Conservation (phyloP, 2,329 filamentous ascomycete genomes). For the Pestalotiopsis fici region DNA sequence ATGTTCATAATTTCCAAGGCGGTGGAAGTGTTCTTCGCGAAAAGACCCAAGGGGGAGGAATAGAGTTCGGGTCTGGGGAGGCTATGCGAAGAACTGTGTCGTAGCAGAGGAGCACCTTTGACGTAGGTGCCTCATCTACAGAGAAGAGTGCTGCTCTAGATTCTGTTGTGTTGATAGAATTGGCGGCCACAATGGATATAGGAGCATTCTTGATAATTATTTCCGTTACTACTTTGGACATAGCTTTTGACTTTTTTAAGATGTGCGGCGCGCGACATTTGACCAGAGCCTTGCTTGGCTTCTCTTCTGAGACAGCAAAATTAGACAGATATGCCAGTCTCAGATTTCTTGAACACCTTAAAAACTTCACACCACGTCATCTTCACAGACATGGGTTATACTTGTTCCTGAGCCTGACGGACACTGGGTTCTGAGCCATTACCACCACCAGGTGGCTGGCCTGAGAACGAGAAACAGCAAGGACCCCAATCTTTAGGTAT, state of each 20-base stretch:
- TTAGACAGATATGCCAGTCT: no score
- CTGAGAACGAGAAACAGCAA: no score
- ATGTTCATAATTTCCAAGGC: constrained; percentile 5
- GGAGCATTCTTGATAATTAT: background rate
- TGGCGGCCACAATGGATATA: background rate
- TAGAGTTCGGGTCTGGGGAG: background rate
- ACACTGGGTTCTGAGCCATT: no score
- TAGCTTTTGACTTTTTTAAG: background rate
- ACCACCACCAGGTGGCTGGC: no score
- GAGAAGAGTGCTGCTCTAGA: background rate
- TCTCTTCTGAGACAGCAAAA: no score
- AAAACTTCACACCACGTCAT: no score
- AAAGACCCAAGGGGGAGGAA: background rate
- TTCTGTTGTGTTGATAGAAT: constrained; percentile 6
- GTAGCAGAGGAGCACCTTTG: background rate
- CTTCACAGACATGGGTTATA: no score
- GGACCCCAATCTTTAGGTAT: no score
- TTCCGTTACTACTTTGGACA: background rate
- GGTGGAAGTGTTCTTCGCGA: constrained; percentile 2
- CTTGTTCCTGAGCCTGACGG: no score
- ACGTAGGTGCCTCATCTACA: background rate
- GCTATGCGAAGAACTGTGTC: background rate
- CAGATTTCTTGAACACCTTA: no score
- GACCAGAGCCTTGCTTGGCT: background rate
- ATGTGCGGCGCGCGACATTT: background rate